phyloP scores from a whole-genome alignment of 2,329 filamentous ascomycete species.

The Magnaporthiopsis rhizophila region DNA sequence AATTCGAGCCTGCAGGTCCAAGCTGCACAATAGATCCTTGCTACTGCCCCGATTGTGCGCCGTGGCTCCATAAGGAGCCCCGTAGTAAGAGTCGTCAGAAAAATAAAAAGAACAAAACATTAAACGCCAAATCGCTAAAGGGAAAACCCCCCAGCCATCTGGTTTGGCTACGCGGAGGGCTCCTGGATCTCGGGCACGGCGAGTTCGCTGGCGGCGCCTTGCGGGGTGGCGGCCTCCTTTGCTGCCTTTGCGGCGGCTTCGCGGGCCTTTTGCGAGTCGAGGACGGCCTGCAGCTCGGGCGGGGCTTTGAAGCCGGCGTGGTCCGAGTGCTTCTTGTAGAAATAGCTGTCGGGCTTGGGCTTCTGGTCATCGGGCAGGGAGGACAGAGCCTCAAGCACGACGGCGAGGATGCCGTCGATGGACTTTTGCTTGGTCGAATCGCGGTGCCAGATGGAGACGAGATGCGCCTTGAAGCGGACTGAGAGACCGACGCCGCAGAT shows the following conservation, averaged over 20 bases:
- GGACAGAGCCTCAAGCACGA: slow-evolving; percentile 54
- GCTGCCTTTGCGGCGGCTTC: slow-evolving; percentile 24
- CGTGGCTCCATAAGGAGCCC: not conserved
- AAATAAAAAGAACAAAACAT: not conserved
- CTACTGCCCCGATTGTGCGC: not conserved
- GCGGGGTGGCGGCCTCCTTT: slow-evolving; percentile 17
- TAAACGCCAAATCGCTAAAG: not conserved
- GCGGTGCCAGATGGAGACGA: slow-evolving; percentile 91
- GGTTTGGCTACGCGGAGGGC: not conserved
- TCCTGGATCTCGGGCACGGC: slow-evolving; percentile 8
- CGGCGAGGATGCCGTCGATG: slow-evolving; percentile 64
- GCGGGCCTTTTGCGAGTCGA: slow-evolving; percentile 47
- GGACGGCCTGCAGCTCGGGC: slow-evolving; percentile 47
- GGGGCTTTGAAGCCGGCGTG: slow-evolving; percentile 72
- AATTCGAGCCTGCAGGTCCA: too few relatives aligned
- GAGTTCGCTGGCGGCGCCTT: slow-evolving; percentile 11
- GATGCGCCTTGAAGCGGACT: slow-evolving; percentile 79
- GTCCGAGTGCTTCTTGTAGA: slow-evolving; percentile 85
- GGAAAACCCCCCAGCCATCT: not conserved
- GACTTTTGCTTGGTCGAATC: slow-evolving; percentile 74
- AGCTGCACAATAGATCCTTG: not conserved
- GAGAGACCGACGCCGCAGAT: slow-evolving; percentile 85
- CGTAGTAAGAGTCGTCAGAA: not conserved
- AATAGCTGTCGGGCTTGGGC: slow-evolving; percentile 64
- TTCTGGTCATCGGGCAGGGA: slow-evolving; percentile 60